phyloP scores from a whole-genome alignment of 106 monocot species.

The Dioscorea alata region DNA sequence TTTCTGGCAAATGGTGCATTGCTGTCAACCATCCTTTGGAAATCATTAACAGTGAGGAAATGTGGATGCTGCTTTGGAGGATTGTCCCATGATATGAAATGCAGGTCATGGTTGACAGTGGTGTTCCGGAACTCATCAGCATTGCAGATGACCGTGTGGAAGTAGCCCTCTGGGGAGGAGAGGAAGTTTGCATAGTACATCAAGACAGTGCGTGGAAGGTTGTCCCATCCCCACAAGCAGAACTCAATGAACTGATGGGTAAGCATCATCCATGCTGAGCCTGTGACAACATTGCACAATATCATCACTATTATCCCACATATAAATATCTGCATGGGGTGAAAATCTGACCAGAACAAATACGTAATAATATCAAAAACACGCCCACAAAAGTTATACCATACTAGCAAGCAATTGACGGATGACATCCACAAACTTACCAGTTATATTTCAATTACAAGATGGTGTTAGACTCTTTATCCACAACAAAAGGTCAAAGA shows the following conservation, averaged over 20 bases:
- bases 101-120: slow-evolving; percentile 69
- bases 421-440: too few species aligned
- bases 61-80: slow-evolving; percentile 72
- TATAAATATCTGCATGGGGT: too few species aligned
- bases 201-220: slow-evolving; percentile 49
- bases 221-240: slow-evolving; percentile 77
- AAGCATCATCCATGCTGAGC: slow-evolving; percentile 75
- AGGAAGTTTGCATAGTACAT: slow-evolving; percentile 75
- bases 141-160: slow-evolving; percentile 63
- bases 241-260: slow-evolving; percentile 52
- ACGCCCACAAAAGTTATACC: too few species aligned
- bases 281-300: slow-evolving; percentile 16
- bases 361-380: too few species aligned
- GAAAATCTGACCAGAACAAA: too few species aligned
- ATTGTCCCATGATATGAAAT: slow-evolving; percentile 71
- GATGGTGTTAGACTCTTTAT: too few species aligned
- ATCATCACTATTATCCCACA: neutral
- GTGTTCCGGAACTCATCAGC: slow-evolving; percentile 58
- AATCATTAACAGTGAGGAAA: slow-evolving; percentile 40
- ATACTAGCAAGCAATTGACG: too few species aligned
- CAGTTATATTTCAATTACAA: too few species aligned
- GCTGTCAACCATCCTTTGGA: slow-evolving; percentile 34
- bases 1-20: slow-evolving; percentile 47
- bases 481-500: too few species aligned
- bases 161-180: slow-evolving; percentile 71